These are phyloP conservation scores for Pythium scleroteichum DNA, from an alignment of 352 stramenopile genomes.

Conservation along the genomic window DNA sequence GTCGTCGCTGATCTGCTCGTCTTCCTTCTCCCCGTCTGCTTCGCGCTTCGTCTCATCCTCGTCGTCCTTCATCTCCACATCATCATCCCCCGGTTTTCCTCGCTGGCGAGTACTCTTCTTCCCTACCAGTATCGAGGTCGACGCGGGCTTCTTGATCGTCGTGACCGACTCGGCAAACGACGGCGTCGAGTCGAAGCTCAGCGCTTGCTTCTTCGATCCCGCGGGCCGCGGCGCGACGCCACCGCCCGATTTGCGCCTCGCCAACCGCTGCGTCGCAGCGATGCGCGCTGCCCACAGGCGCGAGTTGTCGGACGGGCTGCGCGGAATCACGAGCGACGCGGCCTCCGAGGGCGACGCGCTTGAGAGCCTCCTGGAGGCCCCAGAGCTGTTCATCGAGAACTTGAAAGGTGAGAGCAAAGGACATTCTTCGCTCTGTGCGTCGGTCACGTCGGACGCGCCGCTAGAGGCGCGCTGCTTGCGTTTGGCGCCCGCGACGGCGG, in stretches of 20 bases:
- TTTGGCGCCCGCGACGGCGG: conserved; percentile 3
- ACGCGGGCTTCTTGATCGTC: not conserved
- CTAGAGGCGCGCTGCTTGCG: conserved; percentile 3
- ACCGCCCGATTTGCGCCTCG: not conserved
- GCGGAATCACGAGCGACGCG: conserved; percentile 12
- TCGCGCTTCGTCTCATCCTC: too few relatives aligned
- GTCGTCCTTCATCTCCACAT: too few relatives aligned
- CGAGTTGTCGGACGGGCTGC: conserved; percentile 14
- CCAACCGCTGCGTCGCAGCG: conserved; percentile 7
- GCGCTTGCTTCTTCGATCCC: not conserved
- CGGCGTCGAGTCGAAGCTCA: not conserved
- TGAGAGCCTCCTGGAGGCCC: not conserved
- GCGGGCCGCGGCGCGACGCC: not conserved
- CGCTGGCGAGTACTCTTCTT: too few relatives aligned
- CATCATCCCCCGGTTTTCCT: too few relatives aligned
- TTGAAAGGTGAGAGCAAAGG: conserved; percentile 11
- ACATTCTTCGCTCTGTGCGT: not conserved
- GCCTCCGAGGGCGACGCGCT: not conserved
- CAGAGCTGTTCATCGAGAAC: not conserved
- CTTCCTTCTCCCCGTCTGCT: not conserved
- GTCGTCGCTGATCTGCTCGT: not conserved
- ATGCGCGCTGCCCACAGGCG: conserved; percentile 12
- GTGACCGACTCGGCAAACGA: not conserved
- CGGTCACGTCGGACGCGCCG: not conserved
- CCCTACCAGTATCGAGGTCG: not conserved